A percentile compares a stretch with the other conserved stretches of the same genome.
phyloP scores from a whole-genome alignment of 2,329 filamentous ascomycete species.

The Fusarium citri region DNA sequence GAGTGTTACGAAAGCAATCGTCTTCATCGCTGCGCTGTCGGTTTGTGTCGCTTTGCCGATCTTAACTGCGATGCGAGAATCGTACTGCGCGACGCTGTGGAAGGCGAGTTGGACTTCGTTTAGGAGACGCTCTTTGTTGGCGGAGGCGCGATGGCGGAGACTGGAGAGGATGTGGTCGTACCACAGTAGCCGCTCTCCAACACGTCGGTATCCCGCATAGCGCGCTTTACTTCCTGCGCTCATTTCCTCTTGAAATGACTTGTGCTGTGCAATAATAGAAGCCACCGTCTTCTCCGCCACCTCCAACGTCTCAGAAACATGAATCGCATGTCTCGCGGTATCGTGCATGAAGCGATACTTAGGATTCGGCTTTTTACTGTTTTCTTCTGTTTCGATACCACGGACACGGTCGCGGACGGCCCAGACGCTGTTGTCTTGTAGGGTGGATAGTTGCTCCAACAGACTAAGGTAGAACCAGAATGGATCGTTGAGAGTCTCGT shows the following conservation, averaged over 20 bases:
- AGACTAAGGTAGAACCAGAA: constrained; percentile 28
- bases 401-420: constrained; percentile 52
- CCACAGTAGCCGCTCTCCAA: constrained; percentile 50
- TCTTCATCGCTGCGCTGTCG: constrained; percentile 65
- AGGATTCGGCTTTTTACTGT: constrained; percentile 43
- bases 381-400: constrained; percentile 45
- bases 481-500: constrained; percentile 9
- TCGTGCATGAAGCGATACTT: constrained; percentile 55
- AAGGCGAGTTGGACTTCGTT: constrained; percentile 67
- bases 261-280: constrained; percentile 50
- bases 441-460: not conserved
- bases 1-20: constrained; percentile 61
- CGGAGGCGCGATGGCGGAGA: constrained; percentile 51
- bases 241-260: constrained; percentile 16
- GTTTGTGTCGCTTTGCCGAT: constrained; percentile 55
- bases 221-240: not conserved
- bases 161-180: constrained; percentile 50
- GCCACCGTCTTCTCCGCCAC: constrained; percentile 49
- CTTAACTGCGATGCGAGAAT: constrained; percentile 53
- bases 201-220: constrained; percentile 22
- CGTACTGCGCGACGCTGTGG: constrained; percentile 57
- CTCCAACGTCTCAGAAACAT: constrained; percentile 57
- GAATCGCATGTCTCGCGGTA: constrained; percentile 57
- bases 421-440: constrained; percentile 53
- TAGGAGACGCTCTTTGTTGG: constrained; percentile 60